Base-by-base conservation (phyloP, 495 filamentous ascomycete species). In the Aeminium ludgeri region DNA sequence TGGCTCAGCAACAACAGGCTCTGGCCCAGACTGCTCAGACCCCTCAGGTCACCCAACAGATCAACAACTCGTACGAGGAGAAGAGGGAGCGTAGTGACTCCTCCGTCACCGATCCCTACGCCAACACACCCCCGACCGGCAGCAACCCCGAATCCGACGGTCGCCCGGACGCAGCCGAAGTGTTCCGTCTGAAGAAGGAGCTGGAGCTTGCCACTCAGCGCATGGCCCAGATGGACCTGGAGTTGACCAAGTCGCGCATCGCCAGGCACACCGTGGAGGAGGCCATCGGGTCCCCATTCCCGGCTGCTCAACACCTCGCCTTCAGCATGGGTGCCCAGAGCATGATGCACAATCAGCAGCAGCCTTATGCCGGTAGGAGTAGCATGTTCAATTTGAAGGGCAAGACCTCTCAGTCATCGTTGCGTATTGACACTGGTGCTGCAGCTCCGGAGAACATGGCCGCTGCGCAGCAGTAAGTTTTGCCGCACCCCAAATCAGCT, bases 181-280 rank as follows among this genome's bases (percentile, higher is more conserved):
- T 78, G 34, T 49, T 63, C 45, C 70, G 70, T 30, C 67, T 91
- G 34, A 72, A 73, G 45, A 64, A 70, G 40, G 79, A 96, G 59
- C 69, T 97, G 11, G 73, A 79, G 41, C 74, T 70, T 46, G 84
- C 86, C 17, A 79, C 82, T 48, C 74, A 70, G 50, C 79, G 76
- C 46, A 86, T 97, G 56, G 78, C 74, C 41, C 67, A 74, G 13
- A 79, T 93, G 59, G 82, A 84, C 45, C 73, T 86, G 43, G 84
- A 95, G 58, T 69, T 95, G 40, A 68, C 78, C 19, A 80, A 87
- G 44, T 79, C 67, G 8, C 82, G 83, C 32, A 73, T 74, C 52
- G 75, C 74, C 34, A 80, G 78, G 55, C 77, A 82, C 52, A 84
- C 78, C 11, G 47, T 85, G 34, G 78, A 85, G 41, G 74, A 83